phyloP scores from a whole-genome alignment of 1,284 basidiomycete species.

The Pisolithus thermaeus region DNA sequence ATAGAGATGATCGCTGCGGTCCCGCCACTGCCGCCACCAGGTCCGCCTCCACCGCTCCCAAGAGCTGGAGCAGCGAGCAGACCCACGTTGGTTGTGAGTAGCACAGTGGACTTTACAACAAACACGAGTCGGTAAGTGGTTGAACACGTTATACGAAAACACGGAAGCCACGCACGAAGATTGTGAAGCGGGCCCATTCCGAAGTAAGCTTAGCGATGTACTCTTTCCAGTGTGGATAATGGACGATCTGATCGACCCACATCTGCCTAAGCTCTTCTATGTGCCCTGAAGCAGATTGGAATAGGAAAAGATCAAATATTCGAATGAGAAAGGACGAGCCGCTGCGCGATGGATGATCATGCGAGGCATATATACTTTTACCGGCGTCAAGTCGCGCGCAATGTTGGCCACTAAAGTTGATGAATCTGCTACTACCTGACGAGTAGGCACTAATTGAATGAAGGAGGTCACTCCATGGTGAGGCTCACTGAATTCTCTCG shows the following conservation, averaged over 20 bases:
- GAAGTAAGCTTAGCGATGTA: slow-evolving; percentile 37
- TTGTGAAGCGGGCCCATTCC: slow-evolving; percentile 47
- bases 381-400: slow-evolving; percentile 29
- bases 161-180: slow-evolving; percentile 35
- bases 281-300: slow-evolving; percentile 6
- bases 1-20: slow-evolving; percentile 1
- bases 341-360: slow-evolving; percentile 7
- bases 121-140: neutral
- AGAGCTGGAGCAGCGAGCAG: slow-evolving; percentile 8
- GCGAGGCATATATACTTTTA: slow-evolving; percentile 28
- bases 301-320: slow-evolving; percentile 6
- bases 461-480: neutral
- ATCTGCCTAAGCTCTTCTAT: slow-evolving; percentile 4
- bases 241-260: slow-evolving; percentile 8
- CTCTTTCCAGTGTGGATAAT: slow-evolving; percentile 6
- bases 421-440: slow-evolving; percentile 13
- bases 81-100: slow-evolving; percentile 7
- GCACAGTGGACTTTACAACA: slow-evolving; percentile 12
- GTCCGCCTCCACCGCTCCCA: neutral
- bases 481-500: slow-evolving; percentile 10
- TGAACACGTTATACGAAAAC: neutral
- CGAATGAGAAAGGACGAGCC: slow-evolving; percentile 9
- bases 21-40: neutral
- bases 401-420: slow-evolving; percentile 32
- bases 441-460: neutral